These are phyloP conservation scores for Aureobasidium namibiae DNA, from an alignment of 2,329 filamentous ascomycete species.

Conservation along the genomic window DNA sequence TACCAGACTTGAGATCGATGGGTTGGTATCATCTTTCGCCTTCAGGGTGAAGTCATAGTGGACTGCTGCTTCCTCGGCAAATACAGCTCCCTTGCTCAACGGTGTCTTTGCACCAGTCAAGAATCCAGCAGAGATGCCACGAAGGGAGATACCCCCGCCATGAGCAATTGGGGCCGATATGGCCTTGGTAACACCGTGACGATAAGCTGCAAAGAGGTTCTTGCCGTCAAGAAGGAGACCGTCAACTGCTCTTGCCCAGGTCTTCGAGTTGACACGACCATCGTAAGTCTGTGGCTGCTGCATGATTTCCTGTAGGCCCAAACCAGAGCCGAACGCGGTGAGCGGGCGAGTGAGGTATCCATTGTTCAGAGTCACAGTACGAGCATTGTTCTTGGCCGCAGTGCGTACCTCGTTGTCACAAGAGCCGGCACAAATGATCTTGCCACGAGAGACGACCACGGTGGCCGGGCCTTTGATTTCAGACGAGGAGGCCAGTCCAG, in stretches of 20 bases:
- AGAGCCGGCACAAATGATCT: conserved; percentile 48
- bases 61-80: conserved; percentile 31
- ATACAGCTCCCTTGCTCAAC: conserved; percentile 27
- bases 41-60: conserved; percentile 45
- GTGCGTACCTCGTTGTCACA: conserved; percentile 41
- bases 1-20: conserved; percentile 48
- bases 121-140: conserved; percentile 32
- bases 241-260: conserved; percentile 49
- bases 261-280: conserved; percentile 41
- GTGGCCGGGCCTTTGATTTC: conserved; percentile 23
- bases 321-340: conserved; percentile 50
- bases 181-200: conserved; percentile 31
- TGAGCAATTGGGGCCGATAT: conserved; percentile 29
- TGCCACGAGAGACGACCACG: conserved; percentile 47
- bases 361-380: conserved; percentile 44
- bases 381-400: conserved; percentile 27
- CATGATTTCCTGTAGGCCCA: conserved; percentile 58
- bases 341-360: conserved; percentile 55
- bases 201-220: conserved; percentile 29
- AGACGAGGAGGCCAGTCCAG: conserved; percentile 23
- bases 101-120: conserved; percentile 27
- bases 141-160: conserved; percentile 22
- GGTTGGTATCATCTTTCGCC: conserved; percentile 38
- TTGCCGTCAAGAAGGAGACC: conserved; percentile 34
- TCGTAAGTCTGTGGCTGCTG: conserved; percentile 42